These are phyloP conservation scores for Colletotrichum truncatum DNA, from an alignment of 2,329 filamentous ascomycete species.

Conservation along the genomic window DNA sequence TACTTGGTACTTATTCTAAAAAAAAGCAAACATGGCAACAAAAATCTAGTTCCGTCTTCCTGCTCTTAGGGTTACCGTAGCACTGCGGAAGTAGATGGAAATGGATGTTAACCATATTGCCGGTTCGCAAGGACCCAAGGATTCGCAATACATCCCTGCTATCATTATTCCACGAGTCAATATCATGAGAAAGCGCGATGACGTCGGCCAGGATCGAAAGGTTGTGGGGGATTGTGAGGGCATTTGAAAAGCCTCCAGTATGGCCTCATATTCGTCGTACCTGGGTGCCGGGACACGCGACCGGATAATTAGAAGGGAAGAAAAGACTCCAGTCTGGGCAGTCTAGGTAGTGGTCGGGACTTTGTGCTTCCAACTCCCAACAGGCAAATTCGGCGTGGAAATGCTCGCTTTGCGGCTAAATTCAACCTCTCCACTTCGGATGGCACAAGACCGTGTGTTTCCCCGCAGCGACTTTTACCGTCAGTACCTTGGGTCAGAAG, in stretches of 20 bases:
- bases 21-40: too few species aligned
- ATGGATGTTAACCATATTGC: too few species aligned
- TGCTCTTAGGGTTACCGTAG: too few species aligned
- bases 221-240: not conserved
- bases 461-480: conserved; percentile 26
- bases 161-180: not conserved
- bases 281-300: not conserved
- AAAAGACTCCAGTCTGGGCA: too few species aligned
- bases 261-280: not conserved
- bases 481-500: not conserved
- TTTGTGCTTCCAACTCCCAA: not conserved
- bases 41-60: too few species aligned
- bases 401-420: conserved; percentile 27
- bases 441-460: not conserved
- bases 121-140: too few species aligned
- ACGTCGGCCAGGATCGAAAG: not conserved
- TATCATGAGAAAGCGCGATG: not conserved
- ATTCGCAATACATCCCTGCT: not conserved
- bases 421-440: conserved; percentile 25
- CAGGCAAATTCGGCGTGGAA: conserved; percentile 17
- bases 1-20: too few species aligned
- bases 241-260: too few species aligned
- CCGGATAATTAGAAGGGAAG: conserved; percentile 16
- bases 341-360: not conserved
- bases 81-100: too few species aligned